phyloP scores from a whole-genome alignment of 768 basidiomycete genomes.

The Phanerochaete sordida region DNA sequence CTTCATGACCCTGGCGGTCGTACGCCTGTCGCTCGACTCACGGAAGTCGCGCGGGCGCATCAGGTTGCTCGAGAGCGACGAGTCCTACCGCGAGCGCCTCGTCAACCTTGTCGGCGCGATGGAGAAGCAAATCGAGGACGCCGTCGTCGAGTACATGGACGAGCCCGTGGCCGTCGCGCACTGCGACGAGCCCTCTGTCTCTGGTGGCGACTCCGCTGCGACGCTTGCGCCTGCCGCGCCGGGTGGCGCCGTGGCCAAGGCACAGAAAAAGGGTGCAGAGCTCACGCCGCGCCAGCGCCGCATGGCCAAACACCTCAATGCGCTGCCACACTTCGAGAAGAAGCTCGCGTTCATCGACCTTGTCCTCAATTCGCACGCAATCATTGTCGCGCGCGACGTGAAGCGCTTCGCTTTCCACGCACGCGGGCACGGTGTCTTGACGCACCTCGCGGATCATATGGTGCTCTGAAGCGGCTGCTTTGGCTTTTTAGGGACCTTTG shows the following conservation, averaged over 20 bases:
- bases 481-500: not conserved
- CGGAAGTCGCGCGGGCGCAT: conserved; percentile 64
- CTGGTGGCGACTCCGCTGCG: not conserved
- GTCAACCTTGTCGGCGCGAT: conserved; percentile 52
- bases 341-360: conserved; percentile 60
- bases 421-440: conserved; percentile 60
- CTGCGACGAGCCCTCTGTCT: not conserved
- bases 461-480: conserved; percentile 28
- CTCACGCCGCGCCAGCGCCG: conserved; percentile 54
- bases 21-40: conserved; percentile 56
- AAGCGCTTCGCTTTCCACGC: conserved; percentile 55
- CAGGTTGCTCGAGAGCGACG: conserved; percentile 55
- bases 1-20: conserved; percentile 47
- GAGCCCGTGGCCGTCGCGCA: conserved; percentile 11
- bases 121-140: conserved; percentile 58
- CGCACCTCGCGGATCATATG: conserved; percentile 70
- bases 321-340: conserved; percentile 65
- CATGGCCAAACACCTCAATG: conserved; percentile 60
- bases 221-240: not conserved
- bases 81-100: conserved; percentile 46
- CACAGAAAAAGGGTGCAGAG: conserved; percentile 26
- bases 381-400: conserved; percentile 68
- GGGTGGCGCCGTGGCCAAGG: not conserved
- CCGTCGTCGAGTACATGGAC: conserved; percentile 59
- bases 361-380: conserved; percentile 64